Evolutionary conservation across 768 basidiomycete species (phyloP), one percentile per base, ranked within the genome.

Genomic region (Lentinus brumalis): DNA sequence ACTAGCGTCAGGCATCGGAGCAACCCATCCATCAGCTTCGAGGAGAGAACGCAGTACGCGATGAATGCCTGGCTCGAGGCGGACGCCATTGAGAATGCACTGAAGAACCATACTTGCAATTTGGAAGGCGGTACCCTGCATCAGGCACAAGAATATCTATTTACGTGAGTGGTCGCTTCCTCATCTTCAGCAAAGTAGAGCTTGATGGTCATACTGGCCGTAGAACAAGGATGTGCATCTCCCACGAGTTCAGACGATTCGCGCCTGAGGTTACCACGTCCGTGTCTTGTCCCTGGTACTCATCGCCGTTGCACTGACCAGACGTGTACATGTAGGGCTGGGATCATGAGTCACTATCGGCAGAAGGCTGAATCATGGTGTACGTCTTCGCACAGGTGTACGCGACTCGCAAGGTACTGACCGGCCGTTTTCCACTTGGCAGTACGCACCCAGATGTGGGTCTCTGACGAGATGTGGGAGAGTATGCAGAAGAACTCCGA

Each of bases 21-120:
- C 14, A 77, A 79, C 52, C 70, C 77, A 42, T 61, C 55, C 7
- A 75, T 77, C 26, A 70, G 75, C 26, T 81, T 85, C 44, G 66
- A 71, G 2, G 81, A 84, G 39, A 84, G 83, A 66, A 81, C 83
- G 5, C 78, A 82, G 32, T 91, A 88, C 68, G 87, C 84, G 5
- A 74, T 86, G 59, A 78, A 81, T 56, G 84, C 88, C 7, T 91
- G 89, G 89, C 72, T 86, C 10, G 87, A 90, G 72, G 83, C 84
- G 26, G 87, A 88, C 67, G 77, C 72, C 6, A 81, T 91, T 30
- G 89, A 91, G 68, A 72, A 75, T 29, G 82, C 84, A 18, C 70
- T 91, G 57, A 79, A 87, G 64, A 72, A 71, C 21, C 90, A 91
- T 66, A 83, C 81, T 0, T 92, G 90, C 69, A 75, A 75, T 15